Evolutionary conservation across 2,329 filamentous ascomycete species (phyloP).

Genomic region (Lachnum nothofagi): DNA sequence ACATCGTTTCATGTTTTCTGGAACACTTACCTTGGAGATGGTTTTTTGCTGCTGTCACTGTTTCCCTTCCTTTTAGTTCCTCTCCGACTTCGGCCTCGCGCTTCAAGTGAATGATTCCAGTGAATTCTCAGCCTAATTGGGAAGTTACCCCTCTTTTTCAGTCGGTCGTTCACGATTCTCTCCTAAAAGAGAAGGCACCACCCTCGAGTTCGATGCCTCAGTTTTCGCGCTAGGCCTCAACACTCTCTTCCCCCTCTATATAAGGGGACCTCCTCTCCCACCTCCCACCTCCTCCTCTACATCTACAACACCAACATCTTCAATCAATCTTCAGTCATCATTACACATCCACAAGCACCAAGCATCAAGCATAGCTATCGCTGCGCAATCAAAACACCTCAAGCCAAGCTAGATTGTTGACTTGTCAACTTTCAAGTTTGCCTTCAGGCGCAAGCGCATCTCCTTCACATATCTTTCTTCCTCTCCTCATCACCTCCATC

Average conservation of each 20-base stretch:
- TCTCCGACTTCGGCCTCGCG: no score
- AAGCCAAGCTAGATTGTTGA: slow-evolving; percentile 2
- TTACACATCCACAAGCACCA: slow-evolving; percentile 10
- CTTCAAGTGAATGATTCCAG: no score
- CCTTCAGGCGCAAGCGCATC: background rate
- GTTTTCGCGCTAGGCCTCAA: background rate
- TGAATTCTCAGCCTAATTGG: no score
- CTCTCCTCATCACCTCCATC: background rate
- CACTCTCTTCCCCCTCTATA: background rate
- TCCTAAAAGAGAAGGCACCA: background rate
- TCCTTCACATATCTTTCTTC: slow-evolving; percentile 2
- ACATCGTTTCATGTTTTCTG: background rate
- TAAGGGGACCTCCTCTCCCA: background rate
- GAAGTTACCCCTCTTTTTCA: no score
- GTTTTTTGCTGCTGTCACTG: background rate
- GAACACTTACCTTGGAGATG: background rate
- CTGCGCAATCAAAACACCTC: background rate
- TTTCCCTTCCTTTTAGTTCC: background rate
- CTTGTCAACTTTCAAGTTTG: slow-evolving; percentile 16
- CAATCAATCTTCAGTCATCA: background rate
- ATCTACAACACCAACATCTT: background rate
- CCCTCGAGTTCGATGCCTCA: background rate
- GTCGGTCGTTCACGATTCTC: no score
- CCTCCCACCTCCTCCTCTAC: background rate
- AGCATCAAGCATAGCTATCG: background rate